Evolutionary conservation across 163 green algal species (phyloP).

Genomic region (Chlamydomonas reinhardtii): DNA sequence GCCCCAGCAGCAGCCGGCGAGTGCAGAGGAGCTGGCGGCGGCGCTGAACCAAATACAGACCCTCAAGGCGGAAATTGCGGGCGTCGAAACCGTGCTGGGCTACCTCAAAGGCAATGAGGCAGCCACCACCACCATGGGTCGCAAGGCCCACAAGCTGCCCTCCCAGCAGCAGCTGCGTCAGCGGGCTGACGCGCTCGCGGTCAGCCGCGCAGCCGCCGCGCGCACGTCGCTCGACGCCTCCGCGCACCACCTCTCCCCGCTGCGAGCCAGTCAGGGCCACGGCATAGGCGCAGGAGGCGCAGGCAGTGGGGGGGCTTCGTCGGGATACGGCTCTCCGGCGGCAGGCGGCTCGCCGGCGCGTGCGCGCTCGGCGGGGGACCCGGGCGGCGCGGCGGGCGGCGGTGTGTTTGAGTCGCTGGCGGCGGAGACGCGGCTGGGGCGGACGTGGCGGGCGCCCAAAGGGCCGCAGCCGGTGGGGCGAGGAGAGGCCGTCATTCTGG

Average conservation of each 20-base stretch:
- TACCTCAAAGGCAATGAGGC: constrained; percentile 40
- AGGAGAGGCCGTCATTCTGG: constrained; percentile 65
- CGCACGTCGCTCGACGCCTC: background rate
- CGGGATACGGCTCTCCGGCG: too few species aligned
- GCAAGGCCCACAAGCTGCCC: constrained; percentile 32
- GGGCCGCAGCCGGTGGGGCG: constrained; percentile 55
- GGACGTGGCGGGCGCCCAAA: constrained; percentile 17
- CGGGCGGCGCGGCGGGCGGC: background rate
- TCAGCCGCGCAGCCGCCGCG: background rate
- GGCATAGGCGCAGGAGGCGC: background rate
- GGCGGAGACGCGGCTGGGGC: constrained; percentile 23
- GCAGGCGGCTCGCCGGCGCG: background rate
- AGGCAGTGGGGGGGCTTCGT: background rate
- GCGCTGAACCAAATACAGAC: constrained; percentile 32
- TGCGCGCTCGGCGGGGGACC: constrained; percentile 15
- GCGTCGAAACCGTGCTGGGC: constrained; percentile 47
- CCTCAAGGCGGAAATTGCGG: constrained; percentile 43
- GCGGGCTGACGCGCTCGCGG: constrained; percentile 25
- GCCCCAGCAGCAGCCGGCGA: background rate
- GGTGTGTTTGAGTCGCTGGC: constrained; percentile 6
- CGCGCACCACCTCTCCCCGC: background rate
- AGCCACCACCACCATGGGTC: constrained; percentile 21
- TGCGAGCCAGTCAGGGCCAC: background rate
- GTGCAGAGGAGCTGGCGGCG: constrained; percentile 19
- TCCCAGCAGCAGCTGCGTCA: constrained; percentile 29